These are phyloP conservation scores for Oryza glumipatula DNA, from an alignment of 176 grass and related monocot genomes.

Conservation along the genomic window DNA sequence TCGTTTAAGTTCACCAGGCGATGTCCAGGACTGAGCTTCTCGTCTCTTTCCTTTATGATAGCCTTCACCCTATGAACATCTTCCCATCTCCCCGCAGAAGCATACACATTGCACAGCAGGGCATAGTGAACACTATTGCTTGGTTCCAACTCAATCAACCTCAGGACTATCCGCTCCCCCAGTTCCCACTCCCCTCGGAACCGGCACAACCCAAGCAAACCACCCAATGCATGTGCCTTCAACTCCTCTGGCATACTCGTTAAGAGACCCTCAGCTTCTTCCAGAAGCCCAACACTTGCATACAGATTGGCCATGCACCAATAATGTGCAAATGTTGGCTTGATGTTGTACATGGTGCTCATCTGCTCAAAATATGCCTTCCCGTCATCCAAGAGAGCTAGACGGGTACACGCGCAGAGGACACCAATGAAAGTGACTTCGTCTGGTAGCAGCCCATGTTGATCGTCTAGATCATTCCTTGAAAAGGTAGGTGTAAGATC, in stretches of 20 bases:
- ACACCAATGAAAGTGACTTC: constrained; percentile 67
- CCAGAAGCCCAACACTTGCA: constrained; percentile 51
- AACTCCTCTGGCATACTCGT: constrained; percentile 49
- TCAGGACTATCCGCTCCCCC: constrained; percentile 59
- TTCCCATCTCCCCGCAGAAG: constrained; percentile 63
- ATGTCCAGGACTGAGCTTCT: constrained; percentile 57
- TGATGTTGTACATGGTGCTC: constrained; percentile 50
- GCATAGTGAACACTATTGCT: constrained; percentile 55
- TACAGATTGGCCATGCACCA: constrained; percentile 84
- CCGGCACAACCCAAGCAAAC: constrained; percentile 64
- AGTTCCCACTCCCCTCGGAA: constrained; percentile 58
- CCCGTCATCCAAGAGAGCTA: constrained; percentile 58
- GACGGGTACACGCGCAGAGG: constrained; percentile 61
- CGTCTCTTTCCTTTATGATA: constrained; percentile 47
- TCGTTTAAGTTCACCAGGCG: constrained; percentile 63
- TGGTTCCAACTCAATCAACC: constrained; percentile 74
- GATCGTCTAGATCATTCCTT: constrained; percentile 34
- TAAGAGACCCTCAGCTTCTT: constrained; percentile 47
- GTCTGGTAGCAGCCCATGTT: constrained; percentile 40
- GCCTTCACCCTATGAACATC: constrained; percentile 62
- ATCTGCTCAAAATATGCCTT: constrained; percentile 67
- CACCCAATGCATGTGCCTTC: constrained; percentile 51
- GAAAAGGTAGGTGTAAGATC: constrained; percentile 25
- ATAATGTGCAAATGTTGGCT: constrained; percentile 65
- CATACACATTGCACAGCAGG: constrained; percentile 69